Percentiles rank a stretch among this genome's conserved stretches.
phyloP scores from a whole-genome alignment of 352 stramenopile species.

The Thraustochytrium sp. region DNA sequence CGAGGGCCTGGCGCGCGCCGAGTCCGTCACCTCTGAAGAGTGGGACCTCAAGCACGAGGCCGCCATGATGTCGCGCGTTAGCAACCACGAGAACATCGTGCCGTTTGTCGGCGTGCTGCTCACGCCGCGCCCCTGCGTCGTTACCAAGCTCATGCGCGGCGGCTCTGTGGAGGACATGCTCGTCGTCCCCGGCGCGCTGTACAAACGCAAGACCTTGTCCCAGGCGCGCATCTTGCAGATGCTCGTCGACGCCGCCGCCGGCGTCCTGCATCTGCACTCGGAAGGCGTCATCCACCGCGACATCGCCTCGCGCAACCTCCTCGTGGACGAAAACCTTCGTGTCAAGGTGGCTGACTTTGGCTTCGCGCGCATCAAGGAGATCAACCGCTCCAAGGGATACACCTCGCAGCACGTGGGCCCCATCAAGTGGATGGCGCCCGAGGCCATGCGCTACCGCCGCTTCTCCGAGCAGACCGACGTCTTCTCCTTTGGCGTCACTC shows the following conservation, averaged over 20 bases:
- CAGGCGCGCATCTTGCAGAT: slow-evolving; percentile 1
- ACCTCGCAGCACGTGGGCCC: slow-evolving; percentile 50
- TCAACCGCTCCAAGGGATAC: slow-evolving; percentile 48
- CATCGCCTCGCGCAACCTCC: slow-evolving; percentile 53
- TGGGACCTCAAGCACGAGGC: slow-evolving; percentile 43
- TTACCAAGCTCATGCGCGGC: slow-evolving; percentile 43
- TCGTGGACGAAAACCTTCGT: slow-evolving; percentile 49
- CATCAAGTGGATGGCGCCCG: slow-evolving; percentile 51
- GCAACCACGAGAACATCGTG: slow-evolving; percentile 45
- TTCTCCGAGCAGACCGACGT: slow-evolving; percentile 54
- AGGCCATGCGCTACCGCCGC: slow-evolving; percentile 45
- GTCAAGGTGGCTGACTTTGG: slow-evolving; percentile 54
- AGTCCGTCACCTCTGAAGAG: not conserved
- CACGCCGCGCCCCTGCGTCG: not conserved
- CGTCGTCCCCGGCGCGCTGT: not conserved
- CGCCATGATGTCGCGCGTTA: slow-evolving; percentile 40
- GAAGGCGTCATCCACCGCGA: slow-evolving; percentile 55
- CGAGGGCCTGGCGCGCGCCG: not conserved
- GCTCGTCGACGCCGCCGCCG: slow-evolving; percentile 43
- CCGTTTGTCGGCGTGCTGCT: slow-evolving; percentile 41
- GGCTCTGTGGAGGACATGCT: slow-evolving; percentile 42
- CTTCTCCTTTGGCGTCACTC: slow-evolving; percentile 52
- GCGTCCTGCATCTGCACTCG: slow-evolving; percentile 49
- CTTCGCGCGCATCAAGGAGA: slow-evolving; percentile 52
- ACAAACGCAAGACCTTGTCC: slow-evolving; percentile 1